These are phyloP conservation scores for Aschersonia sp. DNA, from an alignment of 2,329 filamentous ascomycete genomes.

Conservation along the genomic window DNA sequence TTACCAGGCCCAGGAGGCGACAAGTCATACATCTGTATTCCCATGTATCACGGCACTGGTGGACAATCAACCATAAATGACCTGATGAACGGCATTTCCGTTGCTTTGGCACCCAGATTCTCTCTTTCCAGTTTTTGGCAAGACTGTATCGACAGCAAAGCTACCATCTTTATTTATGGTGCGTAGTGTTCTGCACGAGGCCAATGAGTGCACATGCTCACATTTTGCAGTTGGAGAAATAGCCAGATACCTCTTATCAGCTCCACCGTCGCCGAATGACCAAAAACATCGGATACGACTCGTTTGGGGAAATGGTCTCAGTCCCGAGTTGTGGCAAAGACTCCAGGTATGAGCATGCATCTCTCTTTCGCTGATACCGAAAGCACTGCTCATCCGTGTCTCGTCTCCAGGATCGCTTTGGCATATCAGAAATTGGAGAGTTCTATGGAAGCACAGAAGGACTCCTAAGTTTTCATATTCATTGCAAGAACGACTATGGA, in stretches of 20 bases:
- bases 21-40: constrained; percentile 2
- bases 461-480: neutral
- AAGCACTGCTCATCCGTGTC: neutral
- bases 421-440: constrained; percentile 4
- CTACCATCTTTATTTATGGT: constrained; percentile 4
- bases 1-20: constrained; percentile 1
- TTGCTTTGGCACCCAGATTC: constrained; percentile 3
- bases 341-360: neutral
- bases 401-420: constrained; percentile 2
- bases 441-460: constrained; percentile 4
- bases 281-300: constrained; percentile 2
- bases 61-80: constrained; percentile 1
- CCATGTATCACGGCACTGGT: constrained; percentile 5
- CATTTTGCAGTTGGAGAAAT: constrained; percentile 3
- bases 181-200: neutral
- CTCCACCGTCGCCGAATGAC: constrained; percentile 1
- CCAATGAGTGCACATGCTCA: neutral
- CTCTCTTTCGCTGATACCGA: too few relatives aligned
- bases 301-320: constrained; percentile 4
- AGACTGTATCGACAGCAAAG: constrained; percentile 5
- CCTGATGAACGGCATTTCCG: constrained; percentile 3
- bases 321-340: constrained; percentile 3
- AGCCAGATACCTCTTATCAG: constrained; percentile 3
- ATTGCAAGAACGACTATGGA: constrained; percentile 1
- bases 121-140: constrained; percentile 5